These are phyloP conservation scores for Trypanosoma mega DNA, from an alignment of 208 protist genomes.

Conservation along the genomic window DNA sequence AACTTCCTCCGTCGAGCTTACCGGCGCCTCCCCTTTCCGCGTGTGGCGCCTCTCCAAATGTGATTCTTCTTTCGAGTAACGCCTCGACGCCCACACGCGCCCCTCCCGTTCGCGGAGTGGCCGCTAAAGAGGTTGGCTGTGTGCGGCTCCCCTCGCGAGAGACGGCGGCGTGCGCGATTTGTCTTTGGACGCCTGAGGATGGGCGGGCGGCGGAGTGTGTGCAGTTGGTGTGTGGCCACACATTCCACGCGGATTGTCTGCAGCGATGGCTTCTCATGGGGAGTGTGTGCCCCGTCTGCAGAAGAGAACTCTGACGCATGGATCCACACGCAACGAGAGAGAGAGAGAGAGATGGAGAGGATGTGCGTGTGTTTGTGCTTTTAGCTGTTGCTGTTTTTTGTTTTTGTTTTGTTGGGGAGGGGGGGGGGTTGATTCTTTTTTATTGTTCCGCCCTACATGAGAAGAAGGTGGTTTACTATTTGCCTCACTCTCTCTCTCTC, in stretches of 20 bases:
- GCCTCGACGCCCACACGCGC: neutral
- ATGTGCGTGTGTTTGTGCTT: no score
- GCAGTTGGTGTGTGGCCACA: conserved; percentile 49
- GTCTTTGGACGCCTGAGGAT: conserved; percentile 3
- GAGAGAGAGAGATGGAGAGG: no score
- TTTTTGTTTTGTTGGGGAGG: no score
- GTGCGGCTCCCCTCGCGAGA: neutral
- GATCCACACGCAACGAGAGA: no score
- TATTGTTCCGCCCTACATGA: no score
- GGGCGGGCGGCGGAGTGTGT: conserved; percentile 9
- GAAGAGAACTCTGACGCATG: conserved; percentile 25
- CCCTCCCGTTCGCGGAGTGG: conserved; percentile 2
- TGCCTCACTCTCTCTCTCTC: no score
- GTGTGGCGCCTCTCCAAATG: no score
- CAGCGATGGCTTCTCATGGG: conserved; percentile 67
- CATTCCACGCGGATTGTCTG: conserved; percentile 66
- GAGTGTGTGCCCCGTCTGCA: conserved; percentile 55
- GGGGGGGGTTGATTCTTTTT: no score
- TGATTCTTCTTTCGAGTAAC: neutral
- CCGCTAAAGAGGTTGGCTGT: conserved; percentile 15
- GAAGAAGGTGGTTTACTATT: no score
- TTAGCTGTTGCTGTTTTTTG: no score
- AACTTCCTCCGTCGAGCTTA: conserved; percentile 5
- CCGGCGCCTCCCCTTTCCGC: neutral
- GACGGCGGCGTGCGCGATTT: conserved; percentile 1